Percentiles rank a stretch among this genome's conserved stretches.
Conservation (phyloP, 768 basidiomycete species). For the Suillus hirtellus region DNA sequence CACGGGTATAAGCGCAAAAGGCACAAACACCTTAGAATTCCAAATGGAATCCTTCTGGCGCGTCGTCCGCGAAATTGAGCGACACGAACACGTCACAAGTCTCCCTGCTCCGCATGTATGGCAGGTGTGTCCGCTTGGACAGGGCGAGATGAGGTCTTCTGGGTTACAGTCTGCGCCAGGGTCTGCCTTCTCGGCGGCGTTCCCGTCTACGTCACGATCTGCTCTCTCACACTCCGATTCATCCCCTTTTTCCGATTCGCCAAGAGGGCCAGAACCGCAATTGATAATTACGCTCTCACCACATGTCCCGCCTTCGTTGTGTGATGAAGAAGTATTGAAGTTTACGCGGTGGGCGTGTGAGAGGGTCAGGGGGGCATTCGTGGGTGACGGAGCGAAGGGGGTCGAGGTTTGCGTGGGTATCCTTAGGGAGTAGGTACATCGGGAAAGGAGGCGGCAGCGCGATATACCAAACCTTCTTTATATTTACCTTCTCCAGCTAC, state of each 20-base stretch:
- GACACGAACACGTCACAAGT: constrained; percentile 81
- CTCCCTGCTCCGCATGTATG: constrained; percentile 86
- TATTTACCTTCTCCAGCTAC: neutral
- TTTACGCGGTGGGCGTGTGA: constrained; percentile 81
- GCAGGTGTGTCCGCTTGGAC: constrained; percentile 65
- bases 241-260: neutral
- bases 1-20: neutral
- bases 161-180: constrained; percentile 3
- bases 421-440: constrained; percentile 48
- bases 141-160: constrained; percentile 12
- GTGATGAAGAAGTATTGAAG: constrained; percentile 68
- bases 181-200: neutral
- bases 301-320: constrained; percentile 66
- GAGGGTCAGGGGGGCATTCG: constrained; percentile 56
- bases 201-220: neutral
- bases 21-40: constrained; percentile 37
- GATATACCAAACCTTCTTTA: neutral
- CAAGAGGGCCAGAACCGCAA: constrained; percentile 24
- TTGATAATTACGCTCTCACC: constrained; percentile 80
- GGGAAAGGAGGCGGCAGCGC: neutral
- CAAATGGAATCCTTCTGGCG: constrained; percentile 83
- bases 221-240: constrained; percentile 10
- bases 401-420: constrained; percentile 75
- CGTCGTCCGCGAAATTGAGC: constrained; percentile 84
- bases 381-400: constrained; percentile 31